Conservation (phyloP, 306 rosid genomes). For the Vigna reflexopilosa region DNA sequence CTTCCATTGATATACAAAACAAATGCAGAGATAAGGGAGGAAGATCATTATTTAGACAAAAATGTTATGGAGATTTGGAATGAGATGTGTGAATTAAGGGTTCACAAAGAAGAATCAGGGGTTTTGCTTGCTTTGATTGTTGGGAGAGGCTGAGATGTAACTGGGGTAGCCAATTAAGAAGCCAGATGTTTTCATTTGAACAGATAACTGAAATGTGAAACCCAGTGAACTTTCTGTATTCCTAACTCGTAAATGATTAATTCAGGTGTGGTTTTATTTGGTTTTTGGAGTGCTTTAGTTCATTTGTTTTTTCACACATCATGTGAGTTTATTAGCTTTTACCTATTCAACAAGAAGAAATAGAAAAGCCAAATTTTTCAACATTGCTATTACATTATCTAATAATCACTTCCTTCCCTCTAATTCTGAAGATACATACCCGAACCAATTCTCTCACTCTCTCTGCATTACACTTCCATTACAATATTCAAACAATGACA, state of each 20-base stretch:
- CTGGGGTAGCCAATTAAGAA: background rate
- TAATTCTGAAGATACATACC: background rate
- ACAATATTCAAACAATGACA: background rate
- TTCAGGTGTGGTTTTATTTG: background rate
- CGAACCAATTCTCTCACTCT: background rate
- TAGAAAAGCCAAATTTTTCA: background rate
- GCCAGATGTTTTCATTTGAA: background rate
- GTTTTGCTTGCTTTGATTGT: background rate
- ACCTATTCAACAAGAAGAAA: background rate
- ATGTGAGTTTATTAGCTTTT: background rate
- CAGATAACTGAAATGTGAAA: background rate
- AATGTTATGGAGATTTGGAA: too few relatives aligned
- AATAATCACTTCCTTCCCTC: background rate
- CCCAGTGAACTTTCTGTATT: background rate
- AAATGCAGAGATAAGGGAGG: too few relatives aligned
- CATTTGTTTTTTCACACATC: background rate
- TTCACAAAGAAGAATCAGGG: background rate
- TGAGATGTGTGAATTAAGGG: too few relatives aligned
- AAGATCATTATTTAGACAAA: too few relatives aligned
- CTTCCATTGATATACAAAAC: background rate
- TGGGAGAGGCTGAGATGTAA: background rate
- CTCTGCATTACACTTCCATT: background rate
- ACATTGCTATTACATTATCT: background rate
- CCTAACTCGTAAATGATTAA: background rate
- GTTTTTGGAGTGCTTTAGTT: background rate